Evolutionary conservation across 345 rosid genomes (phyloP).

Genomic region (Linum usitatissimum): DNA sequence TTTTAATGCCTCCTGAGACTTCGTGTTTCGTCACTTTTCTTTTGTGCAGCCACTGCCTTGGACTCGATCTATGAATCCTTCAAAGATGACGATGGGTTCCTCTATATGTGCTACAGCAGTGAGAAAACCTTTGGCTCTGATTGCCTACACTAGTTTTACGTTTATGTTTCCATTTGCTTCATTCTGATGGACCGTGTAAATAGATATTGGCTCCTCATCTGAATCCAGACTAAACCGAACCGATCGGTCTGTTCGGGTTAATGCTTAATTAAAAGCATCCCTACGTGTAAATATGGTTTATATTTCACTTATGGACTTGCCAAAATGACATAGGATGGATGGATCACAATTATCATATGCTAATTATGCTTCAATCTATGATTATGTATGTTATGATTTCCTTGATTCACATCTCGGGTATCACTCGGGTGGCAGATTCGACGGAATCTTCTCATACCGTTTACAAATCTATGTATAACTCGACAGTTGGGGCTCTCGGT

Average conservation of each 20-base stretch:
- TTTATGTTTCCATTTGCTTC: no score
- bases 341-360: no score
- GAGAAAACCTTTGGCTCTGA: conserved; percentile 60
- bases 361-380: no score
- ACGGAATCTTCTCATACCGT: conserved; percentile 40
- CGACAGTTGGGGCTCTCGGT: conserved; percentile 90
- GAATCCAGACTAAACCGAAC: no score
- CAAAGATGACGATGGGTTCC: conserved; percentile 84
- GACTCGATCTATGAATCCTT: conserved; percentile 51
- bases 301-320: no score
- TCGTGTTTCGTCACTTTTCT: background rate
- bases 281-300: no score
- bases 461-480: conserved; percentile 64
- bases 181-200: no score
- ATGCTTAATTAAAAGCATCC: no score
- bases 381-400: no score
- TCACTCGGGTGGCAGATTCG: conserved; percentile 28
- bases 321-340: no score
- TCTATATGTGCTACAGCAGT: conserved; percentile 80
- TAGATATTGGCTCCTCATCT: no score
- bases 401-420: background rate
- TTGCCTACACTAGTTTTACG: background rate
- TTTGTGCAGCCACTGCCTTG: conserved; percentile 52
- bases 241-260: no score
- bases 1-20: background rate